Evolutionary conservation across 2,329 filamentous ascomycete species (phyloP).

Genomic region (Juglanconis sp.): DNA sequence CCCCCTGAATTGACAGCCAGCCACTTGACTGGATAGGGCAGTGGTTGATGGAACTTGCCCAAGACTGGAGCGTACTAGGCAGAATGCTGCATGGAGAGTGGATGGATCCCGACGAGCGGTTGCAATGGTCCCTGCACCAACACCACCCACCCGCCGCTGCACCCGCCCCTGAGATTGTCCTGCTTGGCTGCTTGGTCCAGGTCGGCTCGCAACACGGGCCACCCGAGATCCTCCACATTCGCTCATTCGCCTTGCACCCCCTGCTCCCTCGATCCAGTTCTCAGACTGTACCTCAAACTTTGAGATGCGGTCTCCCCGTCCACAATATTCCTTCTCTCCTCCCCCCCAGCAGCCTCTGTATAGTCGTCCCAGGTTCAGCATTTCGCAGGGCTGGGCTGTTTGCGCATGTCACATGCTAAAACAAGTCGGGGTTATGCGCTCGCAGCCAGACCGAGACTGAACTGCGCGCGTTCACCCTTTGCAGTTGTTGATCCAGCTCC

Average conservation of each 20-base stretch:
- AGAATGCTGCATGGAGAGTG: background rate
- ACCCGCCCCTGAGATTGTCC: background rate
- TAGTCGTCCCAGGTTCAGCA: background rate
- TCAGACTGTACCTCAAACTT: slow-evolving; percentile 11
- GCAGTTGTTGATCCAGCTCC: background rate
- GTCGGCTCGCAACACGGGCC: background rate
- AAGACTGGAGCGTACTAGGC: background rate
- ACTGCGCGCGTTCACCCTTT: background rate
- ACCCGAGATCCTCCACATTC: background rate
- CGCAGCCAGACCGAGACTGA: slow-evolving; percentile 1
- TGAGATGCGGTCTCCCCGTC: slow-evolving; percentile 3
- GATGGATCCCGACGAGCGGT: background rate
- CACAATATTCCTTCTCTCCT: background rate
- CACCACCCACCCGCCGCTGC: background rate
- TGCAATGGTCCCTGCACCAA: background rate
- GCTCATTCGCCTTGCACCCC: background rate
- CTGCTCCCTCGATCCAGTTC: slow-evolving; percentile 1
- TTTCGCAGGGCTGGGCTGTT: slow-evolving; percentile 4
- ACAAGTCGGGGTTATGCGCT: slow-evolving; percentile 11
- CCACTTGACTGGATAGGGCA: background rate
- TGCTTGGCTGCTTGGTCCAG: background rate
- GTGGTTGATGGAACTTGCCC: background rate
- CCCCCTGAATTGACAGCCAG: background rate
- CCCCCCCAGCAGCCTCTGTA: background rate
- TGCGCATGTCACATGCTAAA: slow-evolving; percentile 13